phyloP scores from a whole-genome alignment of 345 rosid species.

The Lenwebbia sp. region DNA sequence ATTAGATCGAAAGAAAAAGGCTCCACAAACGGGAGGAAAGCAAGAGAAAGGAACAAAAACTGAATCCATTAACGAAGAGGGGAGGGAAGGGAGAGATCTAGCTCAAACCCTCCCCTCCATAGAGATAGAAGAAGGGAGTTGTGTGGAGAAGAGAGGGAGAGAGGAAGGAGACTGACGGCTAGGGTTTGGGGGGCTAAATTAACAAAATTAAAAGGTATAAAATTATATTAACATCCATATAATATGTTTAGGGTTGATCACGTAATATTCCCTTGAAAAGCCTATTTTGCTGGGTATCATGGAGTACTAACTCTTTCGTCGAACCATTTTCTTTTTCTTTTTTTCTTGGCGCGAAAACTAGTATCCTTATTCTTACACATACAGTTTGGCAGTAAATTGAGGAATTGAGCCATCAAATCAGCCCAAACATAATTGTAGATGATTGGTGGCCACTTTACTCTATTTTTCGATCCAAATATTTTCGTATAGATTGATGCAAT shows the following conservation, averaged over 20 bases:
- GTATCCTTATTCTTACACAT: neutral
- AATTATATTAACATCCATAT: neutral
- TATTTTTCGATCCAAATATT: neutral
- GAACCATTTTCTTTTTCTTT: neutral
- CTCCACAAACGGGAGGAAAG: too few relatives aligned
- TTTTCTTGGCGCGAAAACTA: neutral
- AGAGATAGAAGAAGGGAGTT: too few relatives aligned
- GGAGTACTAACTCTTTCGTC: neutral
- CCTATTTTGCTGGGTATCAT: neutral
- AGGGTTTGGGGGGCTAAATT: too few relatives aligned
- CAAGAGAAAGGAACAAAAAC: too few relatives aligned
- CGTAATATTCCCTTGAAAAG: neutral
- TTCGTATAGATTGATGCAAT: neutral
- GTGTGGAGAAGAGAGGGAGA: too few relatives aligned
- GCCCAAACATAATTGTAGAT: neutral
- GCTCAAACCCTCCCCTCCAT: too few relatives aligned
- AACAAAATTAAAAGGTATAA: too few relatives aligned
- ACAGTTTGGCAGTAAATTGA: neutral
- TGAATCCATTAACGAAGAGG: too few relatives aligned
- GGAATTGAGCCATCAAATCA: neutral
- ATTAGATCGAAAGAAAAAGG: too few relatives aligned
- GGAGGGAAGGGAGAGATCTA: too few relatives aligned
- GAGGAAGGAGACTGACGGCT: too few relatives aligned
- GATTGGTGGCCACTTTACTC: neutral
- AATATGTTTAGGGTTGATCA: neutral